A percentile compares a stretch with the other conserved stretches of the same genome.
These are phyloP conservation scores for Scedosporium boydii DNA, from an alignment of 2,329 filamentous ascomycete genomes.

Conservation along the genomic window DNA sequence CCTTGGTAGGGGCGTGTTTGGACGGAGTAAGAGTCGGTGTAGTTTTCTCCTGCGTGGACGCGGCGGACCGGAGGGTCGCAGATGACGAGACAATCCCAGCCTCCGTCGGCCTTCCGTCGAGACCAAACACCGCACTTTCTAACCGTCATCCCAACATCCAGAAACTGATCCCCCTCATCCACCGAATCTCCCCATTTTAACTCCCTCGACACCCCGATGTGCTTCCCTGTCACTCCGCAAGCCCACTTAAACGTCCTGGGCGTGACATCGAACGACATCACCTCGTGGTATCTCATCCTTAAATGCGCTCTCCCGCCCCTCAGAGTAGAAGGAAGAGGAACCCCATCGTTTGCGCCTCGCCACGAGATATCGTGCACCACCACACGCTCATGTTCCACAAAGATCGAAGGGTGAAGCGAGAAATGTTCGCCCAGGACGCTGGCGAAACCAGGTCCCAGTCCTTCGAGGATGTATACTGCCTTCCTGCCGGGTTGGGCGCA, in stretches of 20 bases:
- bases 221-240: constrained; percentile 14
- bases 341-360: constrained; percentile 14
- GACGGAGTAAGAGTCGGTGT: constrained; percentile 9
- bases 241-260: constrained; percentile 14
- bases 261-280: constrained; percentile 11
- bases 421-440: constrained; percentile 13
- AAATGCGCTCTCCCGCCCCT: constrained; percentile 9
- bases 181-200: constrained; percentile 8
- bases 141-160: constrained; percentile 13
- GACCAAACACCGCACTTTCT: constrained; percentile 16
- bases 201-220: constrained; percentile 14
- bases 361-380: constrained; percentile 14
- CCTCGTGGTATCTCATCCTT: constrained; percentile 15
- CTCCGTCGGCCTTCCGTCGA: constrained; percentile 7
- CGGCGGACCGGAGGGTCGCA: constrained; percentile 14
- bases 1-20: constrained; percentile 14
- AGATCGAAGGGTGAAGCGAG: constrained; percentile 14
- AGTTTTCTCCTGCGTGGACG: constrained; percentile 6
- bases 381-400: constrained; percentile 17
- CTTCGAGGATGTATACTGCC: constrained; percentile 15
- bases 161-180: constrained; percentile 10
- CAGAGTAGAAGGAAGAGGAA: constrained; percentile 13
- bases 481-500: neutral
- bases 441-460: constrained; percentile 13
- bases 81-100: constrained; percentile 15